Evolutionary conservation across 371 early-diverging fungal species (phyloP).

Genomic region (Thermomucor indicae-seudaticae): DNA sequence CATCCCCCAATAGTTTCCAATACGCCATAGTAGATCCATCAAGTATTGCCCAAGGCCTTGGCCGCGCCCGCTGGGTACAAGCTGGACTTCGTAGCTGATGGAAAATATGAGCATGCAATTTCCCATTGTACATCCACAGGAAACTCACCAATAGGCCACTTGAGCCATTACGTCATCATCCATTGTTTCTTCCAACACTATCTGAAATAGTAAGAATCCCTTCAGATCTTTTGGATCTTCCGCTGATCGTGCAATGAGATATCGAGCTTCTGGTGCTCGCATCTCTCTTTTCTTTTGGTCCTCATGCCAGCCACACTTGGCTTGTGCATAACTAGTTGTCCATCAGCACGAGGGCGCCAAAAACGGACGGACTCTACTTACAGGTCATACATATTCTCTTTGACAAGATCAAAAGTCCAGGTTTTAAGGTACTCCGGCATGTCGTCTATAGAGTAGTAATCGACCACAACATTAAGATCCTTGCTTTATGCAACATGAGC

Average conservation of each 20-base stretch:
- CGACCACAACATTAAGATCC: conserved; percentile 25
- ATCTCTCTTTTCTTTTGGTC: conserved; percentile 8
- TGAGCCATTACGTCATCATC: conserved; percentile 52
- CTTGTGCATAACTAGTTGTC: conserved; percentile 30
- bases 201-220: conserved; percentile 51
- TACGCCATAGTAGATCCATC: conserved; percentile 39
- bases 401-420: conserved; percentile 52
- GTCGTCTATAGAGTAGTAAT: conserved; percentile 41
- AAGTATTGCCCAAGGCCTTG: conserved; percentile 52
- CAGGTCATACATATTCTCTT: conserved; percentile 51
- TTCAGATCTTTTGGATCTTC: conserved; percentile 35
- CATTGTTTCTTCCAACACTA: conserved; percentile 58
- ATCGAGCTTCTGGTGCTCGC: conserved; percentile 7
- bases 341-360: background rate
- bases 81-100: conserved; percentile 48
- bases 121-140: background rate
- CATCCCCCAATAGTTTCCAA: conserved; percentile 49
- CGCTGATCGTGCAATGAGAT: conserved; percentile 23
- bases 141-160: conserved; percentile 53
- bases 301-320: conserved; percentile 52
- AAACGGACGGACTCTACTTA: conserved; percentile 14
- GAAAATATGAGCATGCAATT: background rate
- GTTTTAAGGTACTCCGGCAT: conserved; percentile 29
- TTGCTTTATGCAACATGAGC: conserved; percentile 4
- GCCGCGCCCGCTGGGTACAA: conserved; percentile 32